Conservation (phyloP, 768 basidiomycete genomes). For the Xerocomellus amylosporus region DNA sequence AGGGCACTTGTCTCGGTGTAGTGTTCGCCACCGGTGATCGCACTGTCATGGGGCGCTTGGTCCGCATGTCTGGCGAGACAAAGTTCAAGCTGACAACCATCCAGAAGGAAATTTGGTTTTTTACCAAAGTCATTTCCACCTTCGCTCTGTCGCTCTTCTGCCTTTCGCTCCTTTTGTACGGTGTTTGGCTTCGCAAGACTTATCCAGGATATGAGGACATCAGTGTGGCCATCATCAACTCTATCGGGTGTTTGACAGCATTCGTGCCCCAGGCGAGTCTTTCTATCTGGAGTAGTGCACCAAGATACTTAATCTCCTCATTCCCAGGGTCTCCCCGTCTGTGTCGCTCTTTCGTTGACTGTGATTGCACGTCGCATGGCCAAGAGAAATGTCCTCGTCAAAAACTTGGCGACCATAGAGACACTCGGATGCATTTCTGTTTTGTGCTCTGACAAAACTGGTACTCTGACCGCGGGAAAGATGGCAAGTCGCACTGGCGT, state of each 20-base stretch:
- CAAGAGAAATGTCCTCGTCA: constrained; percentile 45
- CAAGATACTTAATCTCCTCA: neutral
- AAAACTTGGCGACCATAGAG: constrained; percentile 52
- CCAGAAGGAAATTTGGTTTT: constrained; percentile 48
- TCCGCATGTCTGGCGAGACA: constrained; percentile 48
- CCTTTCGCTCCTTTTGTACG: constrained; percentile 40
- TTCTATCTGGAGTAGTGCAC: neutral
- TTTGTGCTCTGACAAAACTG: constrained; percentile 54
- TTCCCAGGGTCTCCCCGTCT: constrained; percentile 37
- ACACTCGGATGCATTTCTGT: constrained; percentile 52
- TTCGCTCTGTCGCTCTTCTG: constrained; percentile 40
- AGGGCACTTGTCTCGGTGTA: constrained; percentile 41
- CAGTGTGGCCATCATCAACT: constrained; percentile 37
- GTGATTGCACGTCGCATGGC: constrained; percentile 49
- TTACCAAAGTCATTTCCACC: constrained; percentile 50
- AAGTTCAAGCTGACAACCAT: constrained; percentile 47
- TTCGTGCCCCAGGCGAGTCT: constrained; percentile 39
- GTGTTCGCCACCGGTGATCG: constrained; percentile 45
- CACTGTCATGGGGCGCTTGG: constrained; percentile 52
- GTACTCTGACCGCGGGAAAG: constrained; percentile 48
- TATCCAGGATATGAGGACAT: constrained; percentile 37
- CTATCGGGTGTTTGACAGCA: constrained; percentile 39
- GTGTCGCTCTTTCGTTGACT: constrained; percentile 52
- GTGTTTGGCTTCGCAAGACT: constrained; percentile 40
- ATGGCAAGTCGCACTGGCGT: constrained; percentile 35